A percentile compares a stretch with the other conserved stretches of the same genome.
Conservation (phyloP, 2,329 filamentous ascomycete genomes). For the Aspergillus unguis region DNA sequence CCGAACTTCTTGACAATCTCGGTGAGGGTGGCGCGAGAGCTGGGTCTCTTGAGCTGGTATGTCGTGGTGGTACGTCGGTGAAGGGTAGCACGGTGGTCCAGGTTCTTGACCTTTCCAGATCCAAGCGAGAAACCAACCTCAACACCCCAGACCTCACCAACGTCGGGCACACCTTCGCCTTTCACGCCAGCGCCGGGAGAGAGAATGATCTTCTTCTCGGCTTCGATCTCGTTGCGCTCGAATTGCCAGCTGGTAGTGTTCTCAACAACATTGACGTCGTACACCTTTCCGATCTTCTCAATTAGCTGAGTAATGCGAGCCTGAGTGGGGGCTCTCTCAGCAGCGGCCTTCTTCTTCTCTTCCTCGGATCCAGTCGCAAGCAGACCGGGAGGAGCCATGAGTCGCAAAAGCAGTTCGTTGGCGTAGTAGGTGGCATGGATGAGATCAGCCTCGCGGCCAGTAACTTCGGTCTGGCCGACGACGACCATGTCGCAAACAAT, state of each 20-base stretch:
- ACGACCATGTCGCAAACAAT: constrained; percentile 94
- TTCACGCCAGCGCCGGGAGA: constrained; percentile 76
- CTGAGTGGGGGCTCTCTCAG: constrained; percentile 80
- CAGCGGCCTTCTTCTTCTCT: constrained; percentile 87
- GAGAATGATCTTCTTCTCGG: constrained; percentile 96
- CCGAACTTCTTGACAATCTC: constrained; percentile 98
- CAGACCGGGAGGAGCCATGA: constrained; percentile 88
- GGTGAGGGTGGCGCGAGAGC: constrained; percentile 85
- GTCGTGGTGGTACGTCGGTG: constrained; percentile 90
- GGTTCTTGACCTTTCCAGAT: constrained; percentile 88
- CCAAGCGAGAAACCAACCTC: constrained; percentile 91
- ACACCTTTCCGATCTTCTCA: constrained; percentile 87
- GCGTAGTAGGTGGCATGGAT: constrained; percentile 89
- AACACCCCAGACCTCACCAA: constrained; percentile 95
- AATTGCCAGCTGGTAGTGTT: constrained; percentile 98
- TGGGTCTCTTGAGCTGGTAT: constrained; percentile 89
- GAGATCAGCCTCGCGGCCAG: constrained; percentile 79
- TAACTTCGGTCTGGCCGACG: constrained; percentile 64
- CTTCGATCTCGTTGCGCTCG: constrained; percentile 95
- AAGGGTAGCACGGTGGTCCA: constrained; percentile 83
- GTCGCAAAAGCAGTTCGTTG: constrained; percentile 86
- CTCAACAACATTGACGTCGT: constrained; percentile 90
- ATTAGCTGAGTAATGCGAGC: constrained; percentile 80
- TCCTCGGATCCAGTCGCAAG: constrained; percentile 81
- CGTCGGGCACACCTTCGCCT: constrained; percentile 82